phyloP scores from a whole-genome alignment of 257 asterid genomes.

The Parsonsia alboflavescens region DNA sequence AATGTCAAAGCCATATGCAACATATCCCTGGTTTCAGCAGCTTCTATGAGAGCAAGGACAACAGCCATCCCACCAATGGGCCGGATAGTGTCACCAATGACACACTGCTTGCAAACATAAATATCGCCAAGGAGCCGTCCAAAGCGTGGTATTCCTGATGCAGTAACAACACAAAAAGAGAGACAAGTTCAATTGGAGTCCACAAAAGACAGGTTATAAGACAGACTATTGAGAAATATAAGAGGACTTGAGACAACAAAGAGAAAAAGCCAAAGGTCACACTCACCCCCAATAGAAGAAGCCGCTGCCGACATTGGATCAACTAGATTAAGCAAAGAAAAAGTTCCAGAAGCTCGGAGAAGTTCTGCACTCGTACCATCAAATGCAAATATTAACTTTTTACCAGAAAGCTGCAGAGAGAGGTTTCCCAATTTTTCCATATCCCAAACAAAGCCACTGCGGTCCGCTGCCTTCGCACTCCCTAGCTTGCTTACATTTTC shows the following conservation, averaged over 20 bases:
- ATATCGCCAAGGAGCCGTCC: constrained; percentile 93
- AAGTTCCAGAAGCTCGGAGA: constrained; percentile 76
- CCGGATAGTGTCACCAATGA: constrained; percentile 86
- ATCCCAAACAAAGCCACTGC: constrained; percentile 97
- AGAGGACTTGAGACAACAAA: neutral
- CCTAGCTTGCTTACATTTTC: constrained; percentile 71
- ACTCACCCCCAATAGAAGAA: constrained; percentile 97
- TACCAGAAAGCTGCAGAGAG: constrained; percentile 82
- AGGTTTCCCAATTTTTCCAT: constrained; percentile 78
- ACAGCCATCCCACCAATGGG: constrained; percentile 96
- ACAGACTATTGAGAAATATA: constrained; percentile 2
- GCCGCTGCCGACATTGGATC: constrained; percentile 99
- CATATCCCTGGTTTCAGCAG: constrained; percentile 98
- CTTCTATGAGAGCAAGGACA: constrained; percentile 96
- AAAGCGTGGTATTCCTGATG: constrained; percentile 93
- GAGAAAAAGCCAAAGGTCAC: constrained; percentile 4
- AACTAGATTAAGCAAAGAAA: constrained; percentile 91
- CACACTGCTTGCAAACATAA: constrained; percentile 81
- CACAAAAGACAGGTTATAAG: constrained; percentile 7
- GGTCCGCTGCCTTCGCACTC: constrained; percentile 55
- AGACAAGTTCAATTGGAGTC: constrained; percentile 9
- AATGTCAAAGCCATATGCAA: constrained; percentile 91
- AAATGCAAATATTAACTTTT: constrained; percentile 92
- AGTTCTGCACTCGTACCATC: constrained; percentile 93
- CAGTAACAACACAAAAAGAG: constrained; percentile 19